Evolutionary conservation across 768 basidiomycete species (phyloP).

Genomic region (Tylopilus plumbeoviolaceoides): DNA sequence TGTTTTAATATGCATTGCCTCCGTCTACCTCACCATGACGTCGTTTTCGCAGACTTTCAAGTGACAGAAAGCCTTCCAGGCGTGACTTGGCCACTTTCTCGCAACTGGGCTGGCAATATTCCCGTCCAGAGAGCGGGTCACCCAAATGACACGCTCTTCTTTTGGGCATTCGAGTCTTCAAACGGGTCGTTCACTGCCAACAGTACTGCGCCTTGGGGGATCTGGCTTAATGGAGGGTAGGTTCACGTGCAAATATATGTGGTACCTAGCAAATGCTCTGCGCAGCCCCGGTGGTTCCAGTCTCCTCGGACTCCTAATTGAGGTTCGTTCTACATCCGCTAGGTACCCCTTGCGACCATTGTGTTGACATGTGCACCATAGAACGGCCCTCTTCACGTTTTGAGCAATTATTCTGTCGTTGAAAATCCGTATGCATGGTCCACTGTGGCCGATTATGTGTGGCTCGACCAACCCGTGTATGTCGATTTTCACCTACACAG

Average conservation of each 20-base stretch:
- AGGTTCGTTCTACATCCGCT: too few species aligned
- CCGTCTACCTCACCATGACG: too few species aligned
- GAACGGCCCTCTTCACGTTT: conserved; percentile 66
- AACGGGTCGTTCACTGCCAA: conserved; percentile 49
- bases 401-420: conserved; percentile 42
- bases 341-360: too few species aligned
- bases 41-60: conserved; percentile 47
- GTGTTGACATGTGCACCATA: too few species aligned
- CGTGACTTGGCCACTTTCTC: conserved; percentile 56
- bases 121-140: too few species aligned
- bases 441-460: conserved; percentile 51
- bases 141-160: too few species aligned
- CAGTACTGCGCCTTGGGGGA: conserved; percentile 54
- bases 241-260: conserved; percentile 14
- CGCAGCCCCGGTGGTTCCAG: conserved; percentile 63
- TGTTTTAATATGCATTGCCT: conserved; percentile 9
- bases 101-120: too few species aligned
- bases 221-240: conserved; percentile 72
- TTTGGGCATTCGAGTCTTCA: conserved; percentile 50
- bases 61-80: conserved; percentile 55
- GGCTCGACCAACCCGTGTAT: conserved; percentile 68
- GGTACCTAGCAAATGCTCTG: too few species aligned
- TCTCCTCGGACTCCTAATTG: conserved; percentile 56
- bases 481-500: too few species aligned
- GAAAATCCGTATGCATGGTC: conserved; percentile 56